Percentiles rank a stretch among this genome's conserved stretches.
Conservation (phyloP, 257 asterid species). For the Capsicum chinense region DNA sequence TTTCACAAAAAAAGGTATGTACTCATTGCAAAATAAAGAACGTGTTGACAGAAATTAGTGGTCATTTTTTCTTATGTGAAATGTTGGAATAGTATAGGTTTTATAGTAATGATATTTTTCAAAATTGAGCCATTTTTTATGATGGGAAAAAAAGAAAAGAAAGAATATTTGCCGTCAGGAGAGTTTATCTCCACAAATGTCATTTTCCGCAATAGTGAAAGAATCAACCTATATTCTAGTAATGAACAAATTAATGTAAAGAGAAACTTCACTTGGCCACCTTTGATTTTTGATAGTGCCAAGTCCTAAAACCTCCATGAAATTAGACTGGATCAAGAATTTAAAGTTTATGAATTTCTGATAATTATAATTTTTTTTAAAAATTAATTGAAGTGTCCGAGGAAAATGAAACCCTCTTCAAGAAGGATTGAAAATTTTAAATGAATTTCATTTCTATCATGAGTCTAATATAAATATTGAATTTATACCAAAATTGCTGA, state of each 20-base stretch:
- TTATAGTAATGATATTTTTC: background rate
- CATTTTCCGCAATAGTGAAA: constrained; percentile 32
- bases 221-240: background rate
- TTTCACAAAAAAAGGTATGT: background rate
- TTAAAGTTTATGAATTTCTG: no score
- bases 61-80: background rate
- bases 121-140: background rate
- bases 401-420: no score
- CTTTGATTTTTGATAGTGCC: background rate
- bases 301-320: background rate
- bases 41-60: background rate
- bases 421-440: no score
- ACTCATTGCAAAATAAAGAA: background rate
- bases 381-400: no score
- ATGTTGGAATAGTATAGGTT: background rate
- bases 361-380: no score
- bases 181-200: constrained; percentile 41
- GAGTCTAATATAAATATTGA: no score
- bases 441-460: no score
- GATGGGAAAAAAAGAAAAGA: background rate
- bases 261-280: background rate
- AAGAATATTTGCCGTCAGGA: constrained; percentile 33
- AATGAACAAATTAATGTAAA: background rate
- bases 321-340: no score
- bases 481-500: no score